Evolutionary conservation across 768 basidiomycete species (phyloP), one percentile per base, ranked within the genome.

Genomic region (Psilocybe sp.): DNA sequence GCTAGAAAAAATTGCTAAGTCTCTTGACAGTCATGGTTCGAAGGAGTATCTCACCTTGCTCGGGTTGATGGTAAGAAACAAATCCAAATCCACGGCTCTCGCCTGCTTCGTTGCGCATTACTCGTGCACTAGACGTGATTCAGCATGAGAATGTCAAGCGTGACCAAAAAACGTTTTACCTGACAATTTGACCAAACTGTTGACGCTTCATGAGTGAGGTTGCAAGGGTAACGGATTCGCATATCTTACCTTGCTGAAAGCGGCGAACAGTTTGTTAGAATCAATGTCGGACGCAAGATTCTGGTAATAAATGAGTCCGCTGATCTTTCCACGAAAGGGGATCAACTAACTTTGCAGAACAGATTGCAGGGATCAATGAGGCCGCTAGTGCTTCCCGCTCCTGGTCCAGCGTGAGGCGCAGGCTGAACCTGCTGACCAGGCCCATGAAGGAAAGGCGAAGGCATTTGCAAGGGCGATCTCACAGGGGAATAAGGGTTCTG

Each of bases 371-470:
- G 91, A 66, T 92, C 91, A 53, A 92, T 92, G 20, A 94, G 74
- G 15, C 92, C 92, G 55, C 89, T 91, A 61, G 92, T 88, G 60
- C 89, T 92, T 47, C 58, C 80, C 33, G 88, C 84, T n/a, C 89
- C 89, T 35, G 87, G 89, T 3, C 90, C 90, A 15, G 57, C 53
- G 41, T 79, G 45, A 12, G 91, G 92, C 1, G 91, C 90, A 7
- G 85, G 76, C 64, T 94, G 90, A 32, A 93, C 89, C 64, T 92
- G 91, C 63, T 94, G 92, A 3, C 92, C 92, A 10, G 92, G 92
- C 9, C 92, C 91, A 65, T 92, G 90, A 7, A 90, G 74, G 60
- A 92, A 92, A 2, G 74, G 67, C 12, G 77, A 67, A 16, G 72
- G 66, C 32, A 77, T 67, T 48, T 73, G 76, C 15, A 77, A 57